Conservation (phyloP, 805 yeast species). For the Tetrapisispora taiwanensis region DNA sequence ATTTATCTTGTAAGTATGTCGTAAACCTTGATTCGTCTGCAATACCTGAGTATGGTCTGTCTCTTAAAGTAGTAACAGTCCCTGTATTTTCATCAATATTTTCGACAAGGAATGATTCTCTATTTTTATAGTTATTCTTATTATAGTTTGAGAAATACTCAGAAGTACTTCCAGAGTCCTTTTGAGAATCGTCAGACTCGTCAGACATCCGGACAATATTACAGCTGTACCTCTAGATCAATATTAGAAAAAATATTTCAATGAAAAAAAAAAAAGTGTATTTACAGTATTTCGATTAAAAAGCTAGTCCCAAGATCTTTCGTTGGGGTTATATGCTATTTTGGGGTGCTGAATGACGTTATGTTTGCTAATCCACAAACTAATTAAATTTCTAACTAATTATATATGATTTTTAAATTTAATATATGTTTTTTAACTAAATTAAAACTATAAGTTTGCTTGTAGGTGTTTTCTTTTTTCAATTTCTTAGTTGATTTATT, state of each 20-base stretch:
- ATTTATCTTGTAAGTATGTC: neutral
- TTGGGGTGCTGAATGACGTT: too few species aligned
- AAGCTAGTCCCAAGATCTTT: neutral
- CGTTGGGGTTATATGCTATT: neutral
- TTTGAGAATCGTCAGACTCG: neutral
- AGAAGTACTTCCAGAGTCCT: neutral
- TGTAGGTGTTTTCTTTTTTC: neutral
- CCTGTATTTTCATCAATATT: neutral
- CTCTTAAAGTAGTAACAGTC: neutral
- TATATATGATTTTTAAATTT: too few species aligned
- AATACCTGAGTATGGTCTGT: neutral
- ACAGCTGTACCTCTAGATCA: neutral
- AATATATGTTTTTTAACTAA: neutral
- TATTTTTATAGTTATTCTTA: neutral
- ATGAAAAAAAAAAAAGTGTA: too few species aligned
- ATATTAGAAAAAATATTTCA: too few species aligned
- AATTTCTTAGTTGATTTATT: neutral
- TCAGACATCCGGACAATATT: neutral
- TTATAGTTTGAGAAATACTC: neutral
- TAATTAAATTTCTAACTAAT: too few species aligned
- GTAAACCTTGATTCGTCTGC: neutral
- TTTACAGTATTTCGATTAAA: too few species aligned
- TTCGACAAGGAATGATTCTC: slow-evolving; percentile 1
- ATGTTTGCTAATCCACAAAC: too few species aligned
- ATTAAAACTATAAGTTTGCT: neutral